Conservation (phyloP, 805 yeast genomes). For the Pichia eremophila region DNA sequence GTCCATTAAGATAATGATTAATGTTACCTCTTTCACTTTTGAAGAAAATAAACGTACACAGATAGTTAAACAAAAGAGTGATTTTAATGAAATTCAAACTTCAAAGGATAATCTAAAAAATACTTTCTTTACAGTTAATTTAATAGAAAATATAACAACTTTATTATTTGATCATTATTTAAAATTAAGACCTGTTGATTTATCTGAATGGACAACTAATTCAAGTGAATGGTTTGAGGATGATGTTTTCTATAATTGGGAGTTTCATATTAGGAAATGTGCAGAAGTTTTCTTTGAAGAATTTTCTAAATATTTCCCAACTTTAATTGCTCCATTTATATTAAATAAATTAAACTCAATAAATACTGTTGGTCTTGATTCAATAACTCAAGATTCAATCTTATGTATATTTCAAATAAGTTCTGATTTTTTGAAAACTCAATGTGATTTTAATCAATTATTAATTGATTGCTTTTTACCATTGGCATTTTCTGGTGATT, state of each 20-base stretch:
- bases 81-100: constrained; percentile 49
- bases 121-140: constrained; percentile 49
- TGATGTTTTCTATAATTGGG: constrained; percentile 69
- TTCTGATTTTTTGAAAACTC: constrained; percentile 52
- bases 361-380: constrained; percentile 26
- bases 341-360: constrained; percentile 49
- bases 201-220: constrained; percentile 73
- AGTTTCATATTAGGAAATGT: constrained; percentile 76
- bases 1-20: constrained; percentile 54
- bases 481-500: constrained; percentile 39
- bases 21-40: constrained; percentile 49
- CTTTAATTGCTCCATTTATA: constrained; percentile 42
- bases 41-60: constrained; percentile 43
- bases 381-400: constrained; percentile 68
- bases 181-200: constrained; percentile 61
- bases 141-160: constrained; percentile 52
- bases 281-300: constrained; percentile 80
- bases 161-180: constrained; percentile 66
- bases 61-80: constrained; percentile 51
- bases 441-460: constrained; percentile 60
- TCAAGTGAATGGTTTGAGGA: constrained; percentile 93
- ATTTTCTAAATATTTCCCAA: constrained; percentile 54
- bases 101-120: constrained; percentile 45
- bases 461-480: constrained; percentile 59
- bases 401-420: constrained; percentile 78